Conservation (phyloP, 805 yeast genomes). For the Cephaloascus albidus region DNA sequence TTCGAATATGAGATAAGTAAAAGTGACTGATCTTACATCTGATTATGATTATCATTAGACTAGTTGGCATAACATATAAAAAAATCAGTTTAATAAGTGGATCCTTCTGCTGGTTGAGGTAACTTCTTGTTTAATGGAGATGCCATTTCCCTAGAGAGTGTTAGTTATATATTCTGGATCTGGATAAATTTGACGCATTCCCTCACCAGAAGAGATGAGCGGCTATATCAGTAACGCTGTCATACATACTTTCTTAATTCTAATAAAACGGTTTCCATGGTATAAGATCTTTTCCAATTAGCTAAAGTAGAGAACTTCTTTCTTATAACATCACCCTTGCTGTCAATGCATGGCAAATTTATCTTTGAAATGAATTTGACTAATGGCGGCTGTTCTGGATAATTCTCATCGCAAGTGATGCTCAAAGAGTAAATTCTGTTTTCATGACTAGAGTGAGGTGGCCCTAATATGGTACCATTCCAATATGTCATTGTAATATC, state of each 20-base stretch:
- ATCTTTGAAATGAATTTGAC: slow-evolving; percentile 77
- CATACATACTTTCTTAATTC: slow-evolving; percentile 58
- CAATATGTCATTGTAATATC: slow-evolving; percentile 91
- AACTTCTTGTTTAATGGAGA: slow-evolving; percentile 71
- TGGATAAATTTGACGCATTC: too few relatives aligned
- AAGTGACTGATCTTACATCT: background rate
- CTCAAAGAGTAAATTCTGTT: slow-evolving; percentile 84
- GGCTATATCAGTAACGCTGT: background rate
- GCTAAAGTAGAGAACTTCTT: slow-evolving; percentile 55
- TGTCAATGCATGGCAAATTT: slow-evolving; percentile 86
- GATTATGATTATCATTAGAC: too few relatives aligned
- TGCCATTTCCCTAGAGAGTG: slow-evolving; percentile 80
- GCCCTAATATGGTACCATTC: slow-evolving; percentile 98
- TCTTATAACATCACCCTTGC: slow-evolving; percentile 39
- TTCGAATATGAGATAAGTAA: slow-evolving; percentile 14
- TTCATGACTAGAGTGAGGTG: slow-evolving; percentile 85
- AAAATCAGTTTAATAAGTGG: slow-evolving; percentile 27
- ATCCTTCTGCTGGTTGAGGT: slow-evolving; percentile 88
- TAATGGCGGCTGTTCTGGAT: slow-evolving; percentile 85
- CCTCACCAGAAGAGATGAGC: background rate
- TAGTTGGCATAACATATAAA: background rate
- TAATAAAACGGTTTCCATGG: slow-evolving; percentile 86
- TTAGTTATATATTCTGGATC: too few relatives aligned
- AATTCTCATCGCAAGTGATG: slow-evolving; percentile 71
- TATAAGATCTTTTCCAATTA: slow-evolving; percentile 83